Evolutionary conservation across 2,329 filamentous ascomycete genomes (phyloP).

Genomic region (Pseudocercospora eumusae): DNA sequence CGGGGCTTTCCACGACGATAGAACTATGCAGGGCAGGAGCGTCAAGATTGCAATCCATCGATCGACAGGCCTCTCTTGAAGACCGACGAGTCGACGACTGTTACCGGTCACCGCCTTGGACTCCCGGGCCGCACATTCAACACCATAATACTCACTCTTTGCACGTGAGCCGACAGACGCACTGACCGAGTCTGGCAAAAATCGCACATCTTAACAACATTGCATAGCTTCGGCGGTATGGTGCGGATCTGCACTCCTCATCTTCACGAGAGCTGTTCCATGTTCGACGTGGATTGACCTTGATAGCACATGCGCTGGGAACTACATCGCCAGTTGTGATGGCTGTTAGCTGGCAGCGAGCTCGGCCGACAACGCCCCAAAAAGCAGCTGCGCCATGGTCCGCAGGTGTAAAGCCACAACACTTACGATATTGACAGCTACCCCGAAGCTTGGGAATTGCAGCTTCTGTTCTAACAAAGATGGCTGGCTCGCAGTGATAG

Average conservation of each 20-base stretch:
- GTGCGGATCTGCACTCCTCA: neutral
- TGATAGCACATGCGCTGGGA: neutral
- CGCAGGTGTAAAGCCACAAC: neutral
- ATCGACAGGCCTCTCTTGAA: neutral
- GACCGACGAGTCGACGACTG: no score
- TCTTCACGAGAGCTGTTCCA: neutral
- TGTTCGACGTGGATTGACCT: neutral
- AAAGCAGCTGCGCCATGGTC: neutral
- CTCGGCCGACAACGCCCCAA: slow-evolving; percentile 1
- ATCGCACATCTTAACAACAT: neutral
- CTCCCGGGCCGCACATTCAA: neutral
- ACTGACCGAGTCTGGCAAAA: neutral
- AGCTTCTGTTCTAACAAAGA: neutral
- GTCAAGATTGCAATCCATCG: neutral
- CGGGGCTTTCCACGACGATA: neutral
- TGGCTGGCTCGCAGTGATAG: neutral
- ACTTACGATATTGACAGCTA: neutral
- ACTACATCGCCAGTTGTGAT: neutral
- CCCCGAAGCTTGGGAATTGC: neutral
- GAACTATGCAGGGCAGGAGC: neutral
- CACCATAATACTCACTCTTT: neutral
- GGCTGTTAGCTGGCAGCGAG: neutral
- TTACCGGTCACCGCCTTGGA: neutral
- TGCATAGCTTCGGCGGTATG: neutral
- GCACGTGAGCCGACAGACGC: neutral